These are phyloP conservation scores for Xylariaceae sp. DNA, from an alignment of 2,329 filamentous ascomycete species.

Conservation along the genomic window DNA sequence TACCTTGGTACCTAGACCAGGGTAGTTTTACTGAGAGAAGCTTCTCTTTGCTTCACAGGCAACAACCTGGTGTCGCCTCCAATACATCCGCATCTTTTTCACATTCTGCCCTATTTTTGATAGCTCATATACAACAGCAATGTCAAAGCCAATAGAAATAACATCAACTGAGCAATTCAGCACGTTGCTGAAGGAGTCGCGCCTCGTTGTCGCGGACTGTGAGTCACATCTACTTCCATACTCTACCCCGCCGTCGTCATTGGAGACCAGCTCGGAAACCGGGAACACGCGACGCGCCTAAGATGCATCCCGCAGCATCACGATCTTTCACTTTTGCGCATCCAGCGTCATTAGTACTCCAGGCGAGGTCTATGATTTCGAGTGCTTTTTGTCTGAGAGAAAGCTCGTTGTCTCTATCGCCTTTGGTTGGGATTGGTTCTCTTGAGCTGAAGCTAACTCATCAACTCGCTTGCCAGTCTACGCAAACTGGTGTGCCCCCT, in stretches of 20 bases:
- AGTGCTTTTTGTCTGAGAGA: neutral
- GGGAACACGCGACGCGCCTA: slow-evolving; percentile 28
- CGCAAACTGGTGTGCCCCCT: slow-evolving; percentile 84
- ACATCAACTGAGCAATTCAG: slow-evolving; percentile 68
- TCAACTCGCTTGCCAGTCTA: slow-evolving; percentile 66
- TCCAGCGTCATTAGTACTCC: too few species aligned
- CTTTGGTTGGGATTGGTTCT: neutral
- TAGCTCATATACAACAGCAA: slow-evolving; percentile 36
- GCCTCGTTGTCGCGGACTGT: slow-evolving; percentile 89
- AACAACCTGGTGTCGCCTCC: too few species aligned
- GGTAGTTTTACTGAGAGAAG: too few species aligned
- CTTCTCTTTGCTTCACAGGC: too few species aligned
- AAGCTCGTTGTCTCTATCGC: neutral
- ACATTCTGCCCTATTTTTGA: too few species aligned
- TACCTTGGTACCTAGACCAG: too few species aligned
- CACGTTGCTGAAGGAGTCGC: slow-evolving; percentile 70
- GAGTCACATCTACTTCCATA: slow-evolving; percentile 49
- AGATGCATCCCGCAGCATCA: neutral
- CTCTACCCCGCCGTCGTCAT: slow-evolving; percentile 40
- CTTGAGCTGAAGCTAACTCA: slow-evolving; percentile 32
- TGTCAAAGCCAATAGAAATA: slow-evolving; percentile 56
- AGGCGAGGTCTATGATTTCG: neutral
- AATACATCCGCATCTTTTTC: too few species aligned
- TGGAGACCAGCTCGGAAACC: slow-evolving; percentile 20
- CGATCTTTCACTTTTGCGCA: neutral